Base-by-base conservation (phyloP, 177 flowering plant species). In the Vitis hybrid region DNA sequence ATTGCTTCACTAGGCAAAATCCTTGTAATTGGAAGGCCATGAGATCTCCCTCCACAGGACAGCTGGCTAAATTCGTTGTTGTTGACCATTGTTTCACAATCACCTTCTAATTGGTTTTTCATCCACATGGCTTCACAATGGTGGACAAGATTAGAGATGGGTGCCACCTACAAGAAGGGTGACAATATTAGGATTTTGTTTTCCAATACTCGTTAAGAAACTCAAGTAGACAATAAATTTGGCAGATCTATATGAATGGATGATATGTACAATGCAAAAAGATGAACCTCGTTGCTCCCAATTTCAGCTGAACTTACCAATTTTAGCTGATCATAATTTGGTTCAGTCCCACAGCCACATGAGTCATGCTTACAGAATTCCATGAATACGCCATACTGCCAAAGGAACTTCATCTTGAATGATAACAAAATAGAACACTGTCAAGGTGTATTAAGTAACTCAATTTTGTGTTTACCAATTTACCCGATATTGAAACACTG, bases 331-430 rank as follows among this genome's bases (percentile, higher is more conserved):
- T 52, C 66, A 73, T 55, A 59, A 66, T 68, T 54, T 55, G 74
- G 74, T 72, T 85, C 87, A 56, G 17, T 57, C 51, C 71, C 76
- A 71, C 81, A 80, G 63, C 76, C 70, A 77, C 81, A 78, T 14
- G 66, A 74, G 34, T 75, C 81, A 79, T 91, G 94, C 78, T 81
- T 85, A 70, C 87, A 85, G 64, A 89, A 82, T 68, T 88, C 91
- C 78, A 55, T 65, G 70, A 91, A 80, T 9, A 84, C 64, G 19
- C 88, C 90, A 78, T 69, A 79, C 98, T 94, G 91, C 75, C 62
- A 80, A 74, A 70, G 62, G 59, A 78, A 76, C 17, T 19, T 13
- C 0, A 50, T 12, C 9, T 70, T n/a, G 2, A 13, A 60, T 9
- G 60, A 70, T 60, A 60, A 56, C 23, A 59, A 12, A 52, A 11